phyloP scores from a whole-genome alignment of 768 basidiomycete genomes.

The Lentinula lateritia region DNA sequence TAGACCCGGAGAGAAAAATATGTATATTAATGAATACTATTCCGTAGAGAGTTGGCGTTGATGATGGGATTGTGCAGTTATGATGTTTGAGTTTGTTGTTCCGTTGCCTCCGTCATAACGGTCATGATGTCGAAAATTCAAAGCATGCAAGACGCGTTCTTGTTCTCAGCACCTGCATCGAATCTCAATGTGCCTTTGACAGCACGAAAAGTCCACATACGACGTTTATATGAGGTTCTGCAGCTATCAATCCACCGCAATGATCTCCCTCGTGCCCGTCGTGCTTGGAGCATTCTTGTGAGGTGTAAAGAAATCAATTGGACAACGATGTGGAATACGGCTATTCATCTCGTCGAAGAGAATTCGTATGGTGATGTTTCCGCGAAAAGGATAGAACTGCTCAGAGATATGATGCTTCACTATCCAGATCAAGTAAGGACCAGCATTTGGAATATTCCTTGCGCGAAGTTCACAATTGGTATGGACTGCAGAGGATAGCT shows the following conservation, averaged over 20 bases:
- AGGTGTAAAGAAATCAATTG: constrained; percentile 78
- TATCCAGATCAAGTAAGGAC: constrained; percentile 55
- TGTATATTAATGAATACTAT: background rate
- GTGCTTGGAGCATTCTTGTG: constrained; percentile 69
- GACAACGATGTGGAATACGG: constrained; percentile 65
- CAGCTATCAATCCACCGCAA: constrained; percentile 64
- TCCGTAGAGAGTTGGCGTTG: background rate
- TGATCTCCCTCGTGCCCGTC: constrained; percentile 57
- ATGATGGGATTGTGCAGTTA: background rate
- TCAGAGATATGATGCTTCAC: constrained; percentile 69
- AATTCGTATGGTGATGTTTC: constrained; percentile 21
- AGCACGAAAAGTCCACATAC: constrained; percentile 65
- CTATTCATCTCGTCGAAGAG: constrained; percentile 48
- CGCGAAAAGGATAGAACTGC: constrained; percentile 44
- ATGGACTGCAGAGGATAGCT: constrained; percentile 50
- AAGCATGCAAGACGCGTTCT: constrained; percentile 35
- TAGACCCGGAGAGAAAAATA: constrained; percentile 12
- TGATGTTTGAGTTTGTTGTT: constrained; percentile 7
- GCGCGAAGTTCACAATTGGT: background rate
- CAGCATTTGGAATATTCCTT: background rate
- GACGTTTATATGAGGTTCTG: constrained; percentile 69
- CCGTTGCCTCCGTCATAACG: background rate
- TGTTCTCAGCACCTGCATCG: constrained; percentile 56
- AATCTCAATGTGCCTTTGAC: constrained; percentile 35
- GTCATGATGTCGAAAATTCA: background rate